These are phyloP conservation scores for Curvularia verruculosa DNA, from an alignment of 2,329 filamentous ascomycete species.

Conservation along the genomic window DNA sequence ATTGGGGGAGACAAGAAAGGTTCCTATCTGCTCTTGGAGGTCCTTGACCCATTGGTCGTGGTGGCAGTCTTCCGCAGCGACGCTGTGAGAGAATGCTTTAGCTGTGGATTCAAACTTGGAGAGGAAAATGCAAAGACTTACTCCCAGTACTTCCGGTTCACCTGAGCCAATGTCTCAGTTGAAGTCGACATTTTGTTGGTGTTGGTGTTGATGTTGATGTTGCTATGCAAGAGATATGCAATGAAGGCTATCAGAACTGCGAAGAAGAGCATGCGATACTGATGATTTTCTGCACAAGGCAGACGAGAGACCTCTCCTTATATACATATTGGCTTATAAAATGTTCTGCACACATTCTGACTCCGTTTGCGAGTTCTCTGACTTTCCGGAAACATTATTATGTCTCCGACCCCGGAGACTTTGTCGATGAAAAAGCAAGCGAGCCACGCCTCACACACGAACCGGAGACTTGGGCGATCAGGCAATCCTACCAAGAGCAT, in stretches of 20 bases:
- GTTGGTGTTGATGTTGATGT: neutral
- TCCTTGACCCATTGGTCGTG: neutral
- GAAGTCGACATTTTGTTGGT: neutral
- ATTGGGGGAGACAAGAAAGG: neutral
- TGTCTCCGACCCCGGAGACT: neutral
- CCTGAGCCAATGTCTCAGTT: neutral
- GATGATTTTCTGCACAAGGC: neutral
- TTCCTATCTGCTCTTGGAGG: neutral
- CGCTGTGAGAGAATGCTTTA: neutral
- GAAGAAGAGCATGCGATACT: neutral
- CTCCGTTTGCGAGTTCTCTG: neutral
- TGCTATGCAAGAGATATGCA: neutral
- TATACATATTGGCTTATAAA: neutral
- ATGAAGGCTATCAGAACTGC: neutral
- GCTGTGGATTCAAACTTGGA: neutral
- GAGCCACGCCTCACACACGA: neutral
- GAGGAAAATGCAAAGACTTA: neutral
- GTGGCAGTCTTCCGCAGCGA: neutral
- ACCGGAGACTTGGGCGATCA: neutral
- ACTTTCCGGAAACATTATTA: neutral
- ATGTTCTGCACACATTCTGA: neutral
- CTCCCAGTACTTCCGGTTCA: neutral
- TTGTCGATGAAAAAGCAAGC: neutral
- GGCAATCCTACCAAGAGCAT: neutral
- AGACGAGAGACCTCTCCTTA: neutral